Evolutionary conservation across 2,329 filamentous ascomycete genomes (phyloP).

Genomic region (Colletotrichum euphorbiae): DNA sequence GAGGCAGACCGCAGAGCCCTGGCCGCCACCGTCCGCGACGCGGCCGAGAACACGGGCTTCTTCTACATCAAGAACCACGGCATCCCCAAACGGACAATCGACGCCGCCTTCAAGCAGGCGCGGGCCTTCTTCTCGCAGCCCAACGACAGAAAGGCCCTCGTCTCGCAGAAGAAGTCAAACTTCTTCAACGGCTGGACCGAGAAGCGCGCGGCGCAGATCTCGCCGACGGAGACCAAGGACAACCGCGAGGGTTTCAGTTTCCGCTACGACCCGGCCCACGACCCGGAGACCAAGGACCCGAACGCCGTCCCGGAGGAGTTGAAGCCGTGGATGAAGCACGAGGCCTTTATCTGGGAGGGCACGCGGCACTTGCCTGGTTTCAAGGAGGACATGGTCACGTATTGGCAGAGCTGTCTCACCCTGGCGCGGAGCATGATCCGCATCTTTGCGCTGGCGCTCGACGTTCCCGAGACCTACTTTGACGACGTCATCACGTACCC

Average conservation of each 20-base stretch:
- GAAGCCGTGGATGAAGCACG: slow-evolving; percentile 39
- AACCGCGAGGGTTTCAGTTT: slow-evolving; percentile 45
- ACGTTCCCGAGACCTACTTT: slow-evolving; percentile 42
- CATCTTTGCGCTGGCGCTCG: slow-evolving; percentile 43
- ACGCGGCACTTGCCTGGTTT: slow-evolving; percentile 39
- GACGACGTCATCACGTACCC: slow-evolving; percentile 41
- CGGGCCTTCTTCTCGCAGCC: slow-evolving; percentile 48
- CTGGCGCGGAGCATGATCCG: slow-evolving; percentile 44
- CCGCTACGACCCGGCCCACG: slow-evolving; percentile 55
- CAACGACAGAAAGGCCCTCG: slow-evolving; percentile 45
- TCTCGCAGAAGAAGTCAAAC: slow-evolving; percentile 44
- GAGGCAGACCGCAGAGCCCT: slow-evolving; percentile 51
- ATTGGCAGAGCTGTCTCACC: slow-evolving; percentile 41
- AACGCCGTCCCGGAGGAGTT: slow-evolving; percentile 34
- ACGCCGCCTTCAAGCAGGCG: slow-evolving; percentile 40
- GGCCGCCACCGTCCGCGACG: slow-evolving; percentile 52
- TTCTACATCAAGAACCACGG: slow-evolving; percentile 61
- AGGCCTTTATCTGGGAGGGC: slow-evolving; percentile 42
- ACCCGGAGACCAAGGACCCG: slow-evolving; percentile 53
- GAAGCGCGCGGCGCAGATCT: slow-evolving; percentile 43
- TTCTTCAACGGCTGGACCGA: slow-evolving; percentile 53
- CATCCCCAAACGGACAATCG: slow-evolving; percentile 49
- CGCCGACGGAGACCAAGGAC: slow-evolving; percentile 48
- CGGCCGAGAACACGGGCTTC: slow-evolving; percentile 58
- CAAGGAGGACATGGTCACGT: slow-evolving; percentile 36